These are phyloP conservation scores for Sphaerulina musiva DNA, from an alignment of 2,329 filamentous ascomycete species.

Conservation along the genomic window DNA sequence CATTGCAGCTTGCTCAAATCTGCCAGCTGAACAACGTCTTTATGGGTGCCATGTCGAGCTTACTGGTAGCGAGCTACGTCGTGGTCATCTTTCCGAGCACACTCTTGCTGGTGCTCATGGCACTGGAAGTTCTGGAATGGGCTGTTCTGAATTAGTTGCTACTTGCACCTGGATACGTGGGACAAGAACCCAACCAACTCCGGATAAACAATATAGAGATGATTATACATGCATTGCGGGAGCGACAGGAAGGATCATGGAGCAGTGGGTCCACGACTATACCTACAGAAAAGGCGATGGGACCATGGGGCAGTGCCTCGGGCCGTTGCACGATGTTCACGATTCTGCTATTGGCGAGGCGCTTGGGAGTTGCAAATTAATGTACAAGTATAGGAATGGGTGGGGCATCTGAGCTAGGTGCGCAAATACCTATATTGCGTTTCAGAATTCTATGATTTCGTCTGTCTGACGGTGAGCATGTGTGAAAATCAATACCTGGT, in stretches of 20 bases:
- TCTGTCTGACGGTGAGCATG: no score
- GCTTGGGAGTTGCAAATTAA: neutral
- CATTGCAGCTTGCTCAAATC: slow-evolving; percentile 91
- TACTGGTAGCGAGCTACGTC: slow-evolving; percentile 94
- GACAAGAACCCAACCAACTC: neutral
- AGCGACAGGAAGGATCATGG: neutral
- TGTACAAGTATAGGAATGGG: neutral
- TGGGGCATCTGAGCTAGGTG: neutral
- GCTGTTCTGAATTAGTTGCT: slow-evolving; percentile 39
- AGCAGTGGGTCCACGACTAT: neutral
- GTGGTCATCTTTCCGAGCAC: slow-evolving; percentile 94
- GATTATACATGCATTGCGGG: neutral
- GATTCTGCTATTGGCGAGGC: slow-evolving; percentile 1
- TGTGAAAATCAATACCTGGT: no score
- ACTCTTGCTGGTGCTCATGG: slow-evolving; percentile 80
- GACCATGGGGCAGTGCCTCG: neutral
- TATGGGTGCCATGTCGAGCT: slow-evolving; percentile 84
- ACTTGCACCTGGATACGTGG: neutral
- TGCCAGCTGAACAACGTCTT: slow-evolving; percentile 98
- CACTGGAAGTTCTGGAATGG: slow-evolving; percentile 90
- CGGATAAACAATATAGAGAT: neutral
- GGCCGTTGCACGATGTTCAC: neutral
- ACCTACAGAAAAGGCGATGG: neutral
- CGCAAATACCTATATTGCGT: neutral
- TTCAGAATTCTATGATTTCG: neutral